Evolutionary conservation across 768 basidiomycete species (phyloP).

Genomic region (Leucogyrophana mollusca): DNA sequence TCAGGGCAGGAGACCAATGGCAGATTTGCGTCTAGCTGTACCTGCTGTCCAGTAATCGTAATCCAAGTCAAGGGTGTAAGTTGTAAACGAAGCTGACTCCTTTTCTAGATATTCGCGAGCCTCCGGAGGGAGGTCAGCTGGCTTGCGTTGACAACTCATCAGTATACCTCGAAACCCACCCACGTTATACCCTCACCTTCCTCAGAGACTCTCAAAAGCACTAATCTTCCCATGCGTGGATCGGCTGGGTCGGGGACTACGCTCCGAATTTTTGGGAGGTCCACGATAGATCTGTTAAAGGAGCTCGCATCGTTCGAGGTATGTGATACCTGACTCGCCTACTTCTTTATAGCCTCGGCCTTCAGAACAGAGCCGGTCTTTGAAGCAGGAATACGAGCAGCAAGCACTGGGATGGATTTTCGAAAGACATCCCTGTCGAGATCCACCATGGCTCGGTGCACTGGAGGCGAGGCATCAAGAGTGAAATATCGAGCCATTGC

Average conservation of each 20-base stretch:
- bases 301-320: slow-evolving; percentile 10
- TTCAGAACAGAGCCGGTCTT: slow-evolving; percentile 58
- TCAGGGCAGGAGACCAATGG: neutral
- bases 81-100: slow-evolving; percentile 55
- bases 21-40: slow-evolving; percentile 32
- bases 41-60: slow-evolving; percentile 92
- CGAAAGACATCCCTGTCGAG: slow-evolving; percentile 68
- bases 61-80: slow-evolving; percentile 61
- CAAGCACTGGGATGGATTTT: slow-evolving; percentile 65
- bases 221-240: slow-evolving; percentile 52
- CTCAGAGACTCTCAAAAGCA: slow-evolving; percentile 60
- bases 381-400: slow-evolving; percentile 57
- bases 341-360: slow-evolving; percentile 61
- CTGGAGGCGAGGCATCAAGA: slow-evolving; percentile 43
- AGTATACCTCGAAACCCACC: slow-evolving; percentile 6
- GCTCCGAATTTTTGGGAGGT: slow-evolving; percentile 65
- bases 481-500: slow-evolving; percentile 38
- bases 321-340: slow-evolving; percentile 1
- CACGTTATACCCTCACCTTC: slow-evolving; percentile 47
- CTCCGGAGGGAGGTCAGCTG: slow-evolving; percentile 66
- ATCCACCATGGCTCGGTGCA: slow-evolving; percentile 48
- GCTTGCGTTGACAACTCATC: slow-evolving; percentile 38
- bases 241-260: slow-evolving; percentile 53
- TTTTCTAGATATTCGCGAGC: slow-evolving; percentile 52
- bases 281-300: slow-evolving; percentile 60